Base-by-base conservation (phyloP, 2,329 filamentous ascomycete genomes). In the Talaromyces atroroseus region DNA sequence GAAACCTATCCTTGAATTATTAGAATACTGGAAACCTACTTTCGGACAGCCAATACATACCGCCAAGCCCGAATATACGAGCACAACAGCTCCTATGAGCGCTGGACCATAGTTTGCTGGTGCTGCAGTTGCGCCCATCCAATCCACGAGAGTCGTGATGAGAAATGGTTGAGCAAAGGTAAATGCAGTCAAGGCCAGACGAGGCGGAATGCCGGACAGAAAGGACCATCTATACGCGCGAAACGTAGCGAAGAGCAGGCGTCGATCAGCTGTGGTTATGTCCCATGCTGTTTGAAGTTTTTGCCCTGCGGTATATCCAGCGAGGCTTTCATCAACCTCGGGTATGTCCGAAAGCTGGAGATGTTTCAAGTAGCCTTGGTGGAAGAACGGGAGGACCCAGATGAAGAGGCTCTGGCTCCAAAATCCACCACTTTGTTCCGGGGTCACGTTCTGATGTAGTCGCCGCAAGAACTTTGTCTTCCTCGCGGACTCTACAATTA, bases 361-460 rank as follows among this genome's bases (percentile, higher is more conserved):
- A 5, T 69, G 60, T 6, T 70, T 74, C 2, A 66, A 69, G 65
- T 74, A 80, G 0, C 79, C 78, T 18, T 66, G 66, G 16, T 70
- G 68, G 23, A 82, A 73, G 4, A 81, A 62, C 2, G 71, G 68
- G 36, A 74, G 76, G 29, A 80, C 66, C 78, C 79, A 81, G 65
- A 71, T 76, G 60, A 80, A 80, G n/a, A 77, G 61, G 2, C 67
- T 69, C 16, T 70, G 66, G 48, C 65, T 75, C 63, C 76, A 74
- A 20, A 78, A 62, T 5, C 78, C 73, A 57, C 73, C 76, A 14
- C 74, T 77, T 21, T 73, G 73, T 62, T 82, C 78, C 6, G 18
- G 14, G 46, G 46, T 49, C 14, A 34, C 20, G 18, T 26, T 29
- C 20, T 47, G 38, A 47, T 56, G 46, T 18, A 51, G 10, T 0